Evolutionary conservation across 2,329 filamentous ascomycete genomes (phyloP), one percentile per base, ranked within the genome.

Genomic region (Cordyceps cateniannulata): DNA sequence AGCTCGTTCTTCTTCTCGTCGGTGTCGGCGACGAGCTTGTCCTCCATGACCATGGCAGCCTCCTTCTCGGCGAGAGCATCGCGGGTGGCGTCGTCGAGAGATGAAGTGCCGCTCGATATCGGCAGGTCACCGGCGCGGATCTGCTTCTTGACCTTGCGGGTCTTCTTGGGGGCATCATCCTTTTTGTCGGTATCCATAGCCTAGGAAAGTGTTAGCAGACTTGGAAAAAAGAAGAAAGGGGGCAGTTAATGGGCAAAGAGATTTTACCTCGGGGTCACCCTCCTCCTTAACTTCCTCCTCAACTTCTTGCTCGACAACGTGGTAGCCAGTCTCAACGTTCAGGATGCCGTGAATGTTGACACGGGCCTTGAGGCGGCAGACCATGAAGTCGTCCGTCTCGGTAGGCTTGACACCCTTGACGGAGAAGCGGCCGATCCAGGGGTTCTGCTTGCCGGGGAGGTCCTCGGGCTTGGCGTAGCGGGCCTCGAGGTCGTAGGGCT

Each of bases 1-100:
- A 99, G 90, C 79, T 98, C 93, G 81, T 99, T 99, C 91, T 98
- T 99, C 86, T 96, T 96, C 81, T 98, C 92, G 74, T 98, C 95
- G 42, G 95, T 99, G 75, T 98, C 95, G 68, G 90, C 91, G 61
- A 99, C 93, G 62, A 98, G 88, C 85, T 98, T 99, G 80, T 99
- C 95, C 77, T 97, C 92, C 86, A 96, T 93, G 68, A 92, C 86
- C 95, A 99, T 98, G 69, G 86, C 74, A 67, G 87, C 83, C 79
- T 99, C 95, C 75, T 88, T 87, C 83, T 99, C 95, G 55, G 82
- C 77, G 66, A 87, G 80, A n/a, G 80, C 71, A 63, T 86, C 79
- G 81, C 90, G 93, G 71, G 79, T 73, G 18, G 81, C 68, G 54
- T 84, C 75, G 64, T 96, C 92, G 61, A 97, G 82, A 42, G 91